A percentile compares a stretch with the other conserved stretches of the same genome.
Conservation (phyloP, 2,329 filamentous ascomycete genomes). For the Pyricularia grisea region DNA sequence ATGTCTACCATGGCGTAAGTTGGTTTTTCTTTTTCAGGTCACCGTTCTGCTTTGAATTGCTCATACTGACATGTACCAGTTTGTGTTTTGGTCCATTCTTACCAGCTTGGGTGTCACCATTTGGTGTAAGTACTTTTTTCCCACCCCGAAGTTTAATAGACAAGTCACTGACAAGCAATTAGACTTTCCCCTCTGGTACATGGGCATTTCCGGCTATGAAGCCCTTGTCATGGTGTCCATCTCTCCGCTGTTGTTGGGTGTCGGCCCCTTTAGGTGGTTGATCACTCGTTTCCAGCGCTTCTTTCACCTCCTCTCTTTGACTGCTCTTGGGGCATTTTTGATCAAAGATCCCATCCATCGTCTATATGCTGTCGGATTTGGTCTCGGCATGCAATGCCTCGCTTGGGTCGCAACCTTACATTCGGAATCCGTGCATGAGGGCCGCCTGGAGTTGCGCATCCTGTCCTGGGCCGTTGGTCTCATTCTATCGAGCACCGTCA, state of each 20-base stretch:
- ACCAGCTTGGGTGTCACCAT: conserved; percentile 83
- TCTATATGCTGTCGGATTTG: conserved; percentile 73
- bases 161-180: conserved; percentile 21
- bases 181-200: conserved; percentile 95
- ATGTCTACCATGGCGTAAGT: conserved; percentile 84
- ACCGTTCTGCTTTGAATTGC: background rate
- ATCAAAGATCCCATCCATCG: conserved; percentile 63
- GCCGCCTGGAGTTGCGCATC: conserved; percentile 71
- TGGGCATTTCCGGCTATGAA: conserved; percentile 97
- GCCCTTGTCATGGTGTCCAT: conserved; percentile 76
- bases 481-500: conserved; percentile 75
- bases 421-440: conserved; percentile 64
- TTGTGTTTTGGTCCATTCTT: conserved; percentile 90
- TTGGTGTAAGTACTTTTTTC: conserved; percentile 50
- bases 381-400: conserved; percentile 69
- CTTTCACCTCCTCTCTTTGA: conserved; percentile 63
- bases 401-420: conserved; percentile 78
- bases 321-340: conserved; percentile 71
- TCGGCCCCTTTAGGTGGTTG: conserved; percentile 57
- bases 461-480: conserved; percentile 75
- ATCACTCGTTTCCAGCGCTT: conserved; percentile 59
- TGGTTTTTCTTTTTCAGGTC: background rate
- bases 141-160: background rate
- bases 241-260: conserved; percentile 69
- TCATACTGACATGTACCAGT: conserved; percentile 37